Percentiles rank a stretch among this genome's conserved stretches.
These are phyloP conservation scores for Nemania sp. DNA, from an alignment of 2,329 filamentous ascomycete genomes.

Conservation along the genomic window DNA sequence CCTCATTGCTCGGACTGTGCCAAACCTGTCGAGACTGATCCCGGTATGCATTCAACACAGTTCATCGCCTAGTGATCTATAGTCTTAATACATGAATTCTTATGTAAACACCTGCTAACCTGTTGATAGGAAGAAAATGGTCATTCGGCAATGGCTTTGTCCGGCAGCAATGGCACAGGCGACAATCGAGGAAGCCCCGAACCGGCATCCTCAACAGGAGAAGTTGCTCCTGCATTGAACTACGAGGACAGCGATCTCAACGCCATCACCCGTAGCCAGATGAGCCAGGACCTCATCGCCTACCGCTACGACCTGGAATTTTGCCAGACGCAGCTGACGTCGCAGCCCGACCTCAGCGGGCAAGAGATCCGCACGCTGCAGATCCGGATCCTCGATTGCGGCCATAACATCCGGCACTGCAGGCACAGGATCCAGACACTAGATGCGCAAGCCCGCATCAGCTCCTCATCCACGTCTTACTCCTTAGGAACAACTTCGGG, in stretches of 20 bases:
- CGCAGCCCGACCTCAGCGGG: constrained; percentile 42
- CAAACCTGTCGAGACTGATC: constrained; percentile 14
- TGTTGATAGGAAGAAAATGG: constrained; percentile 7
- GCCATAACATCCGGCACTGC: constrained; percentile 49
- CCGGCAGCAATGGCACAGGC: constrained; percentile 12
- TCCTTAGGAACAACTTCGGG: not conserved
- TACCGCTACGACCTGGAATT: constrained; percentile 50
- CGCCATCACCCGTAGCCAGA: constrained; percentile 42
- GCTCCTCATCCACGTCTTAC: constrained; percentile 17
- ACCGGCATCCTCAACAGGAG: not conserved
- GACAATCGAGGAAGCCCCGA: not conserved
- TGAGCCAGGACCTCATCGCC: constrained; percentile 47
- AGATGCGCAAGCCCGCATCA: constrained; percentile 36
- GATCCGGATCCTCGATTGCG: constrained; percentile 47
- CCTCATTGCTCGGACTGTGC: constrained; percentile 11
- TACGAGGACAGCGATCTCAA: constrained; percentile 39
- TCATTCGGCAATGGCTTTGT: constrained; percentile 2
- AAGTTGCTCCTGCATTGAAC: constrained; percentile 18
- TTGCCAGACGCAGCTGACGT: constrained; percentile 42
- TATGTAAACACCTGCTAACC: no score
- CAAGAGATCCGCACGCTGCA: constrained; percentile 48
- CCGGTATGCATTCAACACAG: constrained; percentile 12
- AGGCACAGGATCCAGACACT: constrained; percentile 47
- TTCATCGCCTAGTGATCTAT: not conserved
- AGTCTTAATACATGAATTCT: not conserved